Base-by-base conservation (phyloP, 2,329 filamentous ascomycete genomes). In the Aspergillus sp. region DNA sequence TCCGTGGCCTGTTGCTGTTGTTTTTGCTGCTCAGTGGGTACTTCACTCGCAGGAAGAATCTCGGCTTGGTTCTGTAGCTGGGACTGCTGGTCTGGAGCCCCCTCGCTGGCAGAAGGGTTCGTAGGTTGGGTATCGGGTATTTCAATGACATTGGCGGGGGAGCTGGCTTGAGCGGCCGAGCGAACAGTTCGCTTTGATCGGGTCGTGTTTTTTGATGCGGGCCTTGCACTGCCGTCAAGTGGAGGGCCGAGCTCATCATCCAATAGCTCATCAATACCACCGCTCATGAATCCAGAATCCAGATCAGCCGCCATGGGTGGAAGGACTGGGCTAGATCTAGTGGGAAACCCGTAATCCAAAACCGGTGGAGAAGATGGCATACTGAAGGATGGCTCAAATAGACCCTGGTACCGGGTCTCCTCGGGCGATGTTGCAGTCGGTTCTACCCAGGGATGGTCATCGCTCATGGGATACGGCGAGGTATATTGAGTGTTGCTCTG, bases 281-380 rank as follows among this genome's bases (percentile, higher is more conserved):
- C 89, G 69, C 90, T 95, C 84, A 93, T 90, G 68, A 96, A 96
- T 1, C 90, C 90, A 14, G 90, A 93, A 70, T 96, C 91, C 17
- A 78, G 78, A 67, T 77, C 66, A 69, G 76, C 68, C 7, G 81
- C 81, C 62, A 87, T 81, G 5, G 82, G 82, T 52, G 87, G 86
- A 50, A 92, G 81, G 44, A 86, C 82, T 2, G 93, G 95, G 70
- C 93, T 98, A 2, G 93, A 96, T 25, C 88, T 85, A 27, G 86
- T 84, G 4, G 89, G 87, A 25, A 81, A 79, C 31, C 81, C 79
- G 39, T 83, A 83, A 62, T 85, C 83, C 61, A 92, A 86, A 1
- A 96, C 82, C 1, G 95, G 95, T 14, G 93, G 93, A 3, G 93
- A 98, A 0, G 95, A 98, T 1, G 90, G 90, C 65, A 98, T 91